A percentile compares a stretch with the other conserved stretches of the same genome.
phyloP scores from a whole-genome alignment of 257 asterid species.

The Salvia splendens region DNA sequence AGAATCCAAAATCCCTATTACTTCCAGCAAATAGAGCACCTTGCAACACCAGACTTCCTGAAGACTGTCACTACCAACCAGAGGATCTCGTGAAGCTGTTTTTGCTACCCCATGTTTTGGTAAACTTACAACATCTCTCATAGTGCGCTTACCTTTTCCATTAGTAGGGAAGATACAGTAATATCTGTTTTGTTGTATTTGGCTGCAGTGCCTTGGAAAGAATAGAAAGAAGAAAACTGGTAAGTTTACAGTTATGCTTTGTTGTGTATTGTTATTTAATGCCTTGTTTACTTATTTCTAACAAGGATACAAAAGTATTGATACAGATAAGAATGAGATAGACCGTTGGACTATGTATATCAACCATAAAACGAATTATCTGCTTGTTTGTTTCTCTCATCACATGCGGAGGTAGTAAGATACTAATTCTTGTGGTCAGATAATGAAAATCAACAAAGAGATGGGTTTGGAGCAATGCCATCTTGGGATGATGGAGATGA shows the following conservation, averaged over 20 bases:
- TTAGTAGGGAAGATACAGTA: slow-evolving; percentile 10
- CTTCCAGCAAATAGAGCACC: slow-evolving; percentile 72
- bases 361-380: too few species aligned
- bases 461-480: slow-evolving; percentile 54
- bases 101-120: slow-evolving; percentile 81
- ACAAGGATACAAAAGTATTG: not conserved
- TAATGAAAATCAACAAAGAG: slow-evolving; percentile 51
- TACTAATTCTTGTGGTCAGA: slow-evolving; percentile 43
- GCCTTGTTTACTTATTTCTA: not conserved
- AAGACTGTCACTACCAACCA: slow-evolving; percentile 96
- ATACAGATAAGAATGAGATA: not conserved
- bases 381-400: too few species aligned
- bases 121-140: slow-evolving; percentile 37
- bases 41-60: slow-evolving; percentile 80
- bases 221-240: slow-evolving; percentile 61
- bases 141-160: not conserved
- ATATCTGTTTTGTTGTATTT: slow-evolving; percentile 27
- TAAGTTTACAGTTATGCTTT: slow-evolving; percentile 33
- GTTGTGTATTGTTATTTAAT: not conserved
- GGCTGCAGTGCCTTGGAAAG: slow-evolving; percentile 84
- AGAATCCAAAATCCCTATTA: slow-evolving; percentile 76
- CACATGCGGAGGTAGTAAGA: too few species aligned
- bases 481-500: slow-evolving; percentile 76
- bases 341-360: not conserved
- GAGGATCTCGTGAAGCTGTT: slow-evolving; percentile 95